Evolutionary conservation across 2,329 filamentous ascomycete species (phyloP).

Genomic region (Ascochyta lentis): DNA sequence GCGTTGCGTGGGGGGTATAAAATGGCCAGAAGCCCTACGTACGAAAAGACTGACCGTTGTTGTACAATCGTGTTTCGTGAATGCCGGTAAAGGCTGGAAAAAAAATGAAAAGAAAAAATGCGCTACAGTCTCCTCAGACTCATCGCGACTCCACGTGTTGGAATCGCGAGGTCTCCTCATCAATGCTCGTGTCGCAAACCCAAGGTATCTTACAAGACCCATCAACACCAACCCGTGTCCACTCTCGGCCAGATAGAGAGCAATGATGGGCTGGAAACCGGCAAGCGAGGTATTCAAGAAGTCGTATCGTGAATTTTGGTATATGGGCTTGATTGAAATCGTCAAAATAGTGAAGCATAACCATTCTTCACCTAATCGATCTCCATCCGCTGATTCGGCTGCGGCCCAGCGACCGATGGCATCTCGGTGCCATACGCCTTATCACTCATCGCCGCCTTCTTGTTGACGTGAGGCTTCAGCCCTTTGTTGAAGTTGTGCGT

Average conservation of each 20-base stretch:
- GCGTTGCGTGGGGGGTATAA: constrained; percentile 33
- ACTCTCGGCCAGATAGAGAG: constrained; percentile 30
- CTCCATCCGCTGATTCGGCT: constrained; percentile 53
- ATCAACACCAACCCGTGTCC: constrained; percentile 32
- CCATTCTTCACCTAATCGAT: constrained; percentile 39
- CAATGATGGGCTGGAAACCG: constrained; percentile 38
- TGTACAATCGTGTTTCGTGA: constrained; percentile 25
- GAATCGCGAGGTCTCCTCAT: background rate
- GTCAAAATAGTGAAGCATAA: constrained; percentile 5
- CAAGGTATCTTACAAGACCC: constrained; percentile 23
- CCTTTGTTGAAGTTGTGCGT: constrained; percentile 90
- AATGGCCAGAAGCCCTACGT: constrained; percentile 10
- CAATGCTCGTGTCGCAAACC: background rate
- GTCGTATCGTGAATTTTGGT: constrained; percentile 29
- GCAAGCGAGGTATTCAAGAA: constrained; percentile 28
- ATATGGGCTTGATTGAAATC: constrained; percentile 7
- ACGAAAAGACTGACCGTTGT: constrained; percentile 22
- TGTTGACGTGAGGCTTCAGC: constrained; percentile 82
- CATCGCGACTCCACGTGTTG: background rate
- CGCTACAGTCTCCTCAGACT: constrained; percentile 11
- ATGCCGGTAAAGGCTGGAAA: constrained; percentile 9
- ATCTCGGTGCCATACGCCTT: constrained; percentile 60
- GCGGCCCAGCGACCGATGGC: constrained; percentile 55
- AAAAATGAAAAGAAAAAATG: background rate
- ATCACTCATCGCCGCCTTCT: constrained; percentile 58